Evolutionary conservation across 2,329 filamentous ascomycete genomes (phyloP).

Genomic region (Xylaria sp.): DNA sequence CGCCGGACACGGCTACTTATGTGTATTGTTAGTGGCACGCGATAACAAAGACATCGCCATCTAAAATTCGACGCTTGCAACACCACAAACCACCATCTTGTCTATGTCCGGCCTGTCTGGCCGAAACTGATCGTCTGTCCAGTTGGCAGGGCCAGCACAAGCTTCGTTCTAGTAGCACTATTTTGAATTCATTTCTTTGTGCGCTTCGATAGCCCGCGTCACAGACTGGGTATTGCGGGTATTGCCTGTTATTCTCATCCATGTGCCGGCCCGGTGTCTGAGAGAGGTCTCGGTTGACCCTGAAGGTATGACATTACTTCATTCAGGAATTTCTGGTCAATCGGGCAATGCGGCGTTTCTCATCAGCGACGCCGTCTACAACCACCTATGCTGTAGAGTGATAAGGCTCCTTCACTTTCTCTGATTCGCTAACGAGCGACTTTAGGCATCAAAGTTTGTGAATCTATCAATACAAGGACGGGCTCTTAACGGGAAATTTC

Average conservation of each 20-base stretch:
- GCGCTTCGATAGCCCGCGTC: constrained; percentile 7
- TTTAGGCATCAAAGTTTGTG: constrained; percentile 18
- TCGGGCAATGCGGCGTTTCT: background rate
- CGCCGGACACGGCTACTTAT: constrained; percentile 43
- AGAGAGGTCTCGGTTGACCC: constrained; percentile 25
- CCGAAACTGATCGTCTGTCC: constrained; percentile 42
- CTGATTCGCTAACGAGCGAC: constrained; percentile 17
- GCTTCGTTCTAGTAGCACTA: constrained; percentile 10
- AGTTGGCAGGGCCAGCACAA: constrained; percentile 6
- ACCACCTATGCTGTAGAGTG: background rate
- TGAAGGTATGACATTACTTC: constrained; percentile 29
- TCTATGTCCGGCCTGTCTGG: constrained; percentile 33
- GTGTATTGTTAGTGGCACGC: constrained; percentile 8
- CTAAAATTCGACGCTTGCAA: constrained; percentile 44
- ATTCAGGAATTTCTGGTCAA: background rate
- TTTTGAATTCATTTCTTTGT: constrained; percentile 5
- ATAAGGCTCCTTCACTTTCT: background rate
- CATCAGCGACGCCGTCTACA: background rate
- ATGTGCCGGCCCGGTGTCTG: constrained; percentile 13
- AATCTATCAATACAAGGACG: constrained; percentile 1
- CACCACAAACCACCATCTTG: constrained; percentile 27
- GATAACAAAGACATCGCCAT: constrained; percentile 41
- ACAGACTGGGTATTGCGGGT: constrained; percentile 1
- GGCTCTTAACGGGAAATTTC: background rate
- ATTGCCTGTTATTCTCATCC: constrained; percentile 11